Evolutionary conservation across 2,329 filamentous ascomycete species (phyloP).

Genomic region (Fusarium papillatum): DNA sequence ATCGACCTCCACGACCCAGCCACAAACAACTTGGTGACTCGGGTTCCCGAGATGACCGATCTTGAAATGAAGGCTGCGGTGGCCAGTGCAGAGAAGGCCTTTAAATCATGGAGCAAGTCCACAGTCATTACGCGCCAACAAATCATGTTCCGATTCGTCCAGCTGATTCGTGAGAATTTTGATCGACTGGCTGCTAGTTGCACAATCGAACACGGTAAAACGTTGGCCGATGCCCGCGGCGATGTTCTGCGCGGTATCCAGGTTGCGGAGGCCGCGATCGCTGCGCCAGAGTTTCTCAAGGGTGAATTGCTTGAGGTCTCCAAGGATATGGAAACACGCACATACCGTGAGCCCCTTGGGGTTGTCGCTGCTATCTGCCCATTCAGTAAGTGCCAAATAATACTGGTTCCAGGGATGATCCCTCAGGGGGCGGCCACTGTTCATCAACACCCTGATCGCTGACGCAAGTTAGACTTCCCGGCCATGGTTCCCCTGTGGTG

Average conservation of each 20-base stretch:
- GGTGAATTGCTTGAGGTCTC: slow-evolving; percentile 73
- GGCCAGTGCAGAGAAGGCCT: slow-evolving; percentile 80
- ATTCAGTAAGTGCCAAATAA: slow-evolving; percentile 56
- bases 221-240: neutral
- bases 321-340: slow-evolving; percentile 89
- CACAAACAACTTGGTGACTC: slow-evolving; percentile 82
- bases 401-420: too few species aligned
- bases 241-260: neutral
- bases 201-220: neutral
- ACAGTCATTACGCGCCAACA: slow-evolving; percentile 80
- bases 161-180: slow-evolving; percentile 84
- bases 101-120: slow-evolving; percentile 77
- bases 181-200: slow-evolving; percentile 74
- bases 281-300: neutral
- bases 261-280: neutral
- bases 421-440: too few species aligned
- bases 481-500: too few species aligned
- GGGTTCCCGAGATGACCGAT: slow-evolving; percentile 72
- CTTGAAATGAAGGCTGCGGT: slow-evolving; percentile 78
- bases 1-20: slow-evolving; percentile 84
- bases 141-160: slow-evolving; percentile 88
- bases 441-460: too few species aligned
- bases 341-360: slow-evolving; percentile 83
- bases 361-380: slow-evolving; percentile 87
- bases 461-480: too few species aligned